Conservation (phyloP, 2,329 filamentous ascomycete genomes). For the Zarea fungicola region DNA sequence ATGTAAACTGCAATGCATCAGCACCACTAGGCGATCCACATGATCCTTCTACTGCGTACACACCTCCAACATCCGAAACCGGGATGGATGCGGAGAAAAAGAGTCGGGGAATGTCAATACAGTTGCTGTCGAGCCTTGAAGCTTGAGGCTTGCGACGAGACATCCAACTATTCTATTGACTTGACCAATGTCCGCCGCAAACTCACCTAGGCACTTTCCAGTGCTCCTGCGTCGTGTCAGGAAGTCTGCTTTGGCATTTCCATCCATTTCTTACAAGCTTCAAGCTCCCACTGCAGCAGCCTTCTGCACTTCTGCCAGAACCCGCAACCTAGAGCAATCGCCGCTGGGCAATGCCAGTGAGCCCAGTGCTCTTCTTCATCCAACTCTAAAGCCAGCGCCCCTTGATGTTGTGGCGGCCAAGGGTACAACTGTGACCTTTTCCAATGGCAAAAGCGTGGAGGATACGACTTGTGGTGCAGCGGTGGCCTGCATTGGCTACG, state of each 20-base stretch:
- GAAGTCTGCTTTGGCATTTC: background rate
- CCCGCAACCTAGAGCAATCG: background rate
- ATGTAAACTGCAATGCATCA: no score
- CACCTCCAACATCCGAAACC: background rate
- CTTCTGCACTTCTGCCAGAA: background rate
- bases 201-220: background rate
- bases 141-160: background rate
- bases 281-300: background rate
- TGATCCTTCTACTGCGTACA: background rate
- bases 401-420: constrained; percentile 41
- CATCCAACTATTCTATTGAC: background rate
- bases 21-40: background rate
- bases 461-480: constrained; percentile 9
- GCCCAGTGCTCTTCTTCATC: background rate
- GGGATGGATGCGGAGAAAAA: background rate
- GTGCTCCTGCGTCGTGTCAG: background rate
- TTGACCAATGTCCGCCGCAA: background rate
- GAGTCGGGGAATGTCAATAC: background rate
- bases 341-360: background rate
- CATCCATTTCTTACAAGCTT: background rate
- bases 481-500: constrained; percentile 9
- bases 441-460: background rate
- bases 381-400: background rate
- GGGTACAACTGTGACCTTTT: constrained; percentile 3
- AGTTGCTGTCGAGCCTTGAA: background rate